Evolutionary conservation across 129 eudicot genomes (phyloP), one percentile per base, ranked within the genome.

Genomic region (Helianthus annuus): DNA sequence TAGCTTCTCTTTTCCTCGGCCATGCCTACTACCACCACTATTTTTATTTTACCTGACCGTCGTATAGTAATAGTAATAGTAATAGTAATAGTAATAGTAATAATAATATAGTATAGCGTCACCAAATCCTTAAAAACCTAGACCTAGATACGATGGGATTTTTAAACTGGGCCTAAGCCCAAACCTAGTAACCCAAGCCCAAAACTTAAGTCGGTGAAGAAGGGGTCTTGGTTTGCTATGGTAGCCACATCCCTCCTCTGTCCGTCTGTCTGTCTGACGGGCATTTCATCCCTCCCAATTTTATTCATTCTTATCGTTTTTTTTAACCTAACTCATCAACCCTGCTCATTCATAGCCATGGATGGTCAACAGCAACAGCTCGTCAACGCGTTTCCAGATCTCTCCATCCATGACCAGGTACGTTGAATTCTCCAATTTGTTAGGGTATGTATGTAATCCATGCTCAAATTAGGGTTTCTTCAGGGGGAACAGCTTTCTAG

Each of bases 351-450:
- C 27, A 56, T 19, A 19, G 22, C 52, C 85, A 86, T 83, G 88
- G 79, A 85, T 78, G 78, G 61, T 65, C 71, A 57, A 49, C 81
- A 85, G 58, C 70, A 62, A 70, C 80, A 87, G 59, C 73, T 81
- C 52, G 52, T 66, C 64, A 45, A 39, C 45, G 68, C 68, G 54
- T 13, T 84, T 65, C 77, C 78, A 49, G 87, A 87, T 87, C 80
- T 80, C 29, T 76, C 89, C 2, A 80, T 82, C 52, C 74, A 70
- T 27, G 68, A 24, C 68, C 75, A 80, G 87, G 83, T 71, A 54
- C 49, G n/a, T 32, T 17, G 42, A 4, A 14, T 48, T 10, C 2
- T 6, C 1, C 44, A 29, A 1, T 54, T 48, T 17, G 36, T 27
- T 59, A 32, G 65, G 42, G 40, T 24, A 39, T 16, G 22, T 48